These are phyloP conservation scores for Dichomitus squalens DNA, from an alignment of 1,284 basidiomycete genomes.

Conservation along the genomic window DNA sequence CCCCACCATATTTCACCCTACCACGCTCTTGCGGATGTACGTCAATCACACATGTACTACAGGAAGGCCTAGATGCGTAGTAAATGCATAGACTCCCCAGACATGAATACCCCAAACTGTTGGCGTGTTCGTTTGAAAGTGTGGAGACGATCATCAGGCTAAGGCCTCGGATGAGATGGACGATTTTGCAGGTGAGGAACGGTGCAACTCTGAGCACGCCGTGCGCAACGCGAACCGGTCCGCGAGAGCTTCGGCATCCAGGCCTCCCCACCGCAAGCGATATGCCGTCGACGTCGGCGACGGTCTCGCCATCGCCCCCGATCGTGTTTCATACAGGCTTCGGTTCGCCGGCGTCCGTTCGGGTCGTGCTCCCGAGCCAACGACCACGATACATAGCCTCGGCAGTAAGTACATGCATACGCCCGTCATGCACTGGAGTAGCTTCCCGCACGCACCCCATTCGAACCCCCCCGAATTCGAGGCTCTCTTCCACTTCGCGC, in stretches of 20 bases:
- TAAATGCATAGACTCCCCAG: constrained; percentile 19
- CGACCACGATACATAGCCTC: no score
- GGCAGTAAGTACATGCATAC: no score
- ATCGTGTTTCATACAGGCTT: constrained; percentile 8
- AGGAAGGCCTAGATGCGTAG: constrained; percentile 21
- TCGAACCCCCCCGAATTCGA: constrained; percentile 7
- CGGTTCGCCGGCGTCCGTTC: background rate
- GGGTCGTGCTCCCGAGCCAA: background rate
- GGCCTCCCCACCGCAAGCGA: background rate
- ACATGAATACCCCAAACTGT: background rate
- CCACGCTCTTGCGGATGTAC: constrained; percentile 19
- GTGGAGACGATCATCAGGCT: background rate
- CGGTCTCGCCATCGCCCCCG: background rate
- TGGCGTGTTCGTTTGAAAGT: background rate
- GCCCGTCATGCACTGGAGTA: no score
- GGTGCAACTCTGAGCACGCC: no score
- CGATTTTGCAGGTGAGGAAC: background rate
- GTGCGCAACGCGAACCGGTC: no score
- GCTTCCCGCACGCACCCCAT: constrained; percentile 6
- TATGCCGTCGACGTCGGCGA: background rate
- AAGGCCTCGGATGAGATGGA: background rate
- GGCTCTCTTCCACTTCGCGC: background rate
- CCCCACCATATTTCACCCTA: constrained; percentile 1
- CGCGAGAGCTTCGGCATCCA: background rate
- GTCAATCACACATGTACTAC: constrained; percentile 20